A percentile compares a stretch with the other conserved stretches of the same genome.
These are phyloP conservation scores for Chenopodium berlandieri DNA, from an alignment of 148 eudicot genomes.

Conservation along the genomic window DNA sequence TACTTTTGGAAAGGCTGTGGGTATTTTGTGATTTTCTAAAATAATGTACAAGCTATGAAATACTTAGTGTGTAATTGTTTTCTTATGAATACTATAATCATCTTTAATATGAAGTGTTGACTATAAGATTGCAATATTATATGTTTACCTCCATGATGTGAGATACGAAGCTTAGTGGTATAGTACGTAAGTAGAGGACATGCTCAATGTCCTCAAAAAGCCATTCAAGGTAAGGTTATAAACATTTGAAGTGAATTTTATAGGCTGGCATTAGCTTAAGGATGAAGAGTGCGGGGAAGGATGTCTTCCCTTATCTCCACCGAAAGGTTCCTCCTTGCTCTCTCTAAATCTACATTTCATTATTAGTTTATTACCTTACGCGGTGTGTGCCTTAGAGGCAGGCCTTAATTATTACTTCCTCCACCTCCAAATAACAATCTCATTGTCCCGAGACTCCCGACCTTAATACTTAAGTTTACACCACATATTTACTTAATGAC, in stretches of 20 bases:
- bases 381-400: background rate
- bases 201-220: conserved; percentile 6
- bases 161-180: background rate
- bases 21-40: too few species aligned
- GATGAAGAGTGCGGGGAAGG: background rate
- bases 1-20: too few species aligned
- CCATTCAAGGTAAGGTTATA: background rate
- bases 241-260: background rate
- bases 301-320: background rate
- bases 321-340: background rate
- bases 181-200: background rate
- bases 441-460: too few species aligned
- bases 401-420: background rate
- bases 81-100: background rate
- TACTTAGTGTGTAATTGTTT: too few species aligned
- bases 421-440: too few species aligned
- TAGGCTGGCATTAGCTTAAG: conserved; percentile 6
- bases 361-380: too few species aligned
- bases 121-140: background rate
- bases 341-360: background rate
- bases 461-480: background rate
- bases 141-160: background rate
- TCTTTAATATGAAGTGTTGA: background rate
- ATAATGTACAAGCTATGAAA: too few species aligned
- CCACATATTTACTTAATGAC: too few species aligned